A percentile compares a stretch with the other conserved stretches of the same genome.
These are phyloP conservation scores for Mariannaea sp. DNA, from an alignment of 2,329 filamentous ascomycete species.

Conservation along the genomic window DNA sequence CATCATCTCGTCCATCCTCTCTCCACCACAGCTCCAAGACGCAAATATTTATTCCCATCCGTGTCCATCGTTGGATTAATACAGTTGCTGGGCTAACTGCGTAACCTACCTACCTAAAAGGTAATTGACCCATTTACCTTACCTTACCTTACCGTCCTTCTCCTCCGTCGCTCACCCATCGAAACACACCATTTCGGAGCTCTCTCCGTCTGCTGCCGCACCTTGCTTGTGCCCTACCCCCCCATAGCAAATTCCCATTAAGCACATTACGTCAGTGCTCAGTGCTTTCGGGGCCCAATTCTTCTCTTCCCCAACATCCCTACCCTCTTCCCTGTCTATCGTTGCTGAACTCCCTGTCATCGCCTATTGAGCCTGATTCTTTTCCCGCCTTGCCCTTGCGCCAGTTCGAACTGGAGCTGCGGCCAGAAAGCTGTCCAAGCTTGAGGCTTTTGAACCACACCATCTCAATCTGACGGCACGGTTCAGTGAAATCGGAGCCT, in stretches of 20 bases:
- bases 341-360: conserved; percentile 6
- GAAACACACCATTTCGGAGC: background rate
- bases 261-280: conserved; percentile 35
- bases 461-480: conserved; percentile 35
- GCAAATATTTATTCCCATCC: background rate
- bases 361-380: conserved; percentile 7
- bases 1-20: conserved; percentile 13
- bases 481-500: conserved; percentile 16
- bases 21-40: background rate
- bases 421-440: conserved; percentile 36
- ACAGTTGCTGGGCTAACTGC: too few relatives aligned
- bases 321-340: conserved; percentile 21
- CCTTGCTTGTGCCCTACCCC: background rate
- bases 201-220: background rate
- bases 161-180: background rate
- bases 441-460: conserved; percentile 31
- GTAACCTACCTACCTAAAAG: too few relatives aligned
- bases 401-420: conserved; percentile 22
- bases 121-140: too few relatives aligned
- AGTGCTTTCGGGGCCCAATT: conserved; percentile 23
- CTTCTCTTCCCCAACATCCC: conserved; percentile 26
- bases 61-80: background rate
- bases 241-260: conserved; percentile 1
- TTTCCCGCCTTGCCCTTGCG: conserved; percentile 12
- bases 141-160: background rate